Evolutionary conservation across 768 basidiomycete genomes (phyloP).

Genomic region (Agrocybe chaxingu): DNA sequence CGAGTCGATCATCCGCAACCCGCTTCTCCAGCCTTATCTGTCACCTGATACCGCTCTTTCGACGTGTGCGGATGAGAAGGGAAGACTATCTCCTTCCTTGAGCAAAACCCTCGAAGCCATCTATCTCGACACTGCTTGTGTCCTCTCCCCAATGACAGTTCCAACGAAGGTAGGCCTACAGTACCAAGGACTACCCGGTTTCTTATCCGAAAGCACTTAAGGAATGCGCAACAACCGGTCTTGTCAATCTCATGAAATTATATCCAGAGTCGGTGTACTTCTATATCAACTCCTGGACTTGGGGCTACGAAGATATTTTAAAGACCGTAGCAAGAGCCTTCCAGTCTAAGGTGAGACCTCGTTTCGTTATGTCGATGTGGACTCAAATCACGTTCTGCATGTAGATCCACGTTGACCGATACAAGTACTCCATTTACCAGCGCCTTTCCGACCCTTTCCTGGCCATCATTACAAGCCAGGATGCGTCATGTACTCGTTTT

Average conservation of each 20-base stretch:
- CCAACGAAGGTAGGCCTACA: constrained; percentile 53
- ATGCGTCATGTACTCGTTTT: constrained; percentile 68
- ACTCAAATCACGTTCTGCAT: neutral
- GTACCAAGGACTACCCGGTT: neutral
- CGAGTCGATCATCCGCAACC: constrained; percentile 62
- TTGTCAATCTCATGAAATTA: constrained; percentile 66
- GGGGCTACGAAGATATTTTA: constrained; percentile 92
- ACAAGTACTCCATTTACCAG: constrained; percentile 72
- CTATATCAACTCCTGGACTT: constrained; percentile 93
- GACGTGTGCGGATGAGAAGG: neutral
- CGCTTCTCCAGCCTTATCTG: constrained; percentile 71
- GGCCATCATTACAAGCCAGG: constrained; percentile 53
- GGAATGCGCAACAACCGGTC: constrained; percentile 62
- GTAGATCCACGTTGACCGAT: constrained; percentile 88
- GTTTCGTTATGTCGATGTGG: neutral
- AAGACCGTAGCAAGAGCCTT: constrained; percentile 73
- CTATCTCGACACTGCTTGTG: constrained; percentile 77
- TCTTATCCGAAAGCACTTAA: constrained; percentile 24
- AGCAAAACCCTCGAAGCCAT: constrained; percentile 64
- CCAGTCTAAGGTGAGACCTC: constrained; percentile 46
- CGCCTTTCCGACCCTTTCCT: constrained; percentile 60
- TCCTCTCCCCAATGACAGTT: constrained; percentile 47
- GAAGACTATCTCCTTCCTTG: constrained; percentile 10
- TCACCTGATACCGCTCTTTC: constrained; percentile 14
- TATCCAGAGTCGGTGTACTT: constrained; percentile 70